Evolutionary conservation across 371 early-diverging fungal genomes (phyloP), one percentile per base, ranked within the genome.

Genomic region (Mortierella sp.): DNA sequence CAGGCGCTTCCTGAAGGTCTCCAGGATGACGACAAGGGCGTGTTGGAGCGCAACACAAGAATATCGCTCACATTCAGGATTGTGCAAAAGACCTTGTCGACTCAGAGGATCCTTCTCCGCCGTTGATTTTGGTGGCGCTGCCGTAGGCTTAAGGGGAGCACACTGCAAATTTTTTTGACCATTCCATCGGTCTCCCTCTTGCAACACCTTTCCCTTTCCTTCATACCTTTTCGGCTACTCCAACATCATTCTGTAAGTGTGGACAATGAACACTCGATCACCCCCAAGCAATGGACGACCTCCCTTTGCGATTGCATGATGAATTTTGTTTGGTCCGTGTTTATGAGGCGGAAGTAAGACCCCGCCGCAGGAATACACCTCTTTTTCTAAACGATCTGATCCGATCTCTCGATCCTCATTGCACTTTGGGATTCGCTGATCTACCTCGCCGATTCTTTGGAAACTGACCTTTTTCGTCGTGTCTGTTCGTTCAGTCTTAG

Each of bases 271-370:
- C n/a, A n/a, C n/a, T n/a, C n/a, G n/a, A n/a, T n/a, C n/a, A n/a
- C n/a, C n/a, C n/a, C n/a, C n/a, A n/a, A n/a, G n/a, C n/a, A n/a
- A n/a, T n/a, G n/a, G n/a, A n/a, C n/a, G n/a, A n/a, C n/a, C n/a
- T n/a, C n/a, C n/a, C n/a, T n/a, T n/a, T n/a, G n/a, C n/a, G n/a
- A n/a, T n/a, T n/a, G n/a, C n/a, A 76, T 79, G 80, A 79, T 79
- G 80, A 79, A 71, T 55, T 71, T 50, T 71, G 71, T 76, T 79
- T 79, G 80, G 80, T 79, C 80, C 80, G 80, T 79, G 80, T 79
- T 79, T 71, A 76, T 76, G 80, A 79, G 80, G 76, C 50, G 80
- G 80, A 76, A 79, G 76, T 79, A 79, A 79, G 80, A 79, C 80
- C 80, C 80, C 71, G 68, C 67, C 55, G 59, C 49, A 76, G 39